A percentile compares a stretch with the other conserved stretches of the same genome.
These are phyloP conservation scores for Anacardium occidentale DNA, from an alignment of 345 rosid genomes.

Conservation along the genomic window DNA sequence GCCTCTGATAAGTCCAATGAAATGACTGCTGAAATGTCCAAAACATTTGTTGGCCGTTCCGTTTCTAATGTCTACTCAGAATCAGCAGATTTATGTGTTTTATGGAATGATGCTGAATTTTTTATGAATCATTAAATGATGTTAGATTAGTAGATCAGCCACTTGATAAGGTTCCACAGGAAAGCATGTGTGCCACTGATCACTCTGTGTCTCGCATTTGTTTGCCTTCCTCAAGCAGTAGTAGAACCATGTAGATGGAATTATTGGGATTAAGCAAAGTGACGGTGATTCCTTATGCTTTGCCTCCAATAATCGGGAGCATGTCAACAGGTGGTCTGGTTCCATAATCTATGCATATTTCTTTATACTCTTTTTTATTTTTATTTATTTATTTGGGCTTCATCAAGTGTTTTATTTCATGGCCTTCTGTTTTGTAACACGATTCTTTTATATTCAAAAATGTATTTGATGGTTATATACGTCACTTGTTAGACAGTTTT, in stretches of 20 bases:
- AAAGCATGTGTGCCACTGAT: conserved; percentile 8
- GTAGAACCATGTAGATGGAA: conserved; percentile 30
- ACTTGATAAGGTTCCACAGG: conserved; percentile 19
- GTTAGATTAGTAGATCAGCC: conserved; percentile 26
- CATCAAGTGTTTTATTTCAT: background rate
- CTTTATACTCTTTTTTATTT: background rate
- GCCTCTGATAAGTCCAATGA: conserved; percentile 29
- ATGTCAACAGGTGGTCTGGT: conserved; percentile 36
- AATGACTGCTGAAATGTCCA: conserved; percentile 31
- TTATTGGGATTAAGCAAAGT: conserved; percentile 19
- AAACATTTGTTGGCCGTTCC: conserved; percentile 23
- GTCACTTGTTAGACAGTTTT: background rate
- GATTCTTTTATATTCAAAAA: background rate
- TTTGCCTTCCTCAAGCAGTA: conserved; percentile 8
- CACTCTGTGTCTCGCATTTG: conserved; percentile 16
- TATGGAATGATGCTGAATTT: conserved; percentile 11
- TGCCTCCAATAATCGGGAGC: conserved; percentile 24
- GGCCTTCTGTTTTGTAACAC: background rate
- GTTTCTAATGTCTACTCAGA: conserved; percentile 13
- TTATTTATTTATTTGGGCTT: background rate
- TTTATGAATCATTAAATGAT: conserved; percentile 25
- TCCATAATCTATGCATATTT: background rate
- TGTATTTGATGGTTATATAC: background rate
- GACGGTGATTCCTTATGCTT: conserved; percentile 13
- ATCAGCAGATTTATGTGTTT: conserved; percentile 12